Evolutionary conservation across 1,284 basidiomycete species (phyloP), one percentile per base, ranked within the genome.

Genomic region (Cryptococcus sp.): DNA sequence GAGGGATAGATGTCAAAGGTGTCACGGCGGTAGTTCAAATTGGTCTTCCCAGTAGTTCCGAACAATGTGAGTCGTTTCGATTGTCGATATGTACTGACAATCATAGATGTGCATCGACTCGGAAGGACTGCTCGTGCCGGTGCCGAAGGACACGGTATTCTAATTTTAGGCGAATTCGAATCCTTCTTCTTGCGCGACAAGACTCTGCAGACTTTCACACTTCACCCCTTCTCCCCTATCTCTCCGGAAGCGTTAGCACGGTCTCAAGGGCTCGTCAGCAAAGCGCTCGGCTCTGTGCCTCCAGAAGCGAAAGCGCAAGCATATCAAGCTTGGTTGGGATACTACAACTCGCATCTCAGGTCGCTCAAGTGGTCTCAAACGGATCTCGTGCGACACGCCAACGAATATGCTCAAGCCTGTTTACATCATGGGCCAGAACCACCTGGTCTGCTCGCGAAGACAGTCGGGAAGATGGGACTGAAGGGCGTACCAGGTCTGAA

Each of bases 391-490:
- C 54, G 55, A 2, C 47, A 67, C 15, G 82, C 79, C 11, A 83
- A 83, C 66, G 76, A 74, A 37, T 86, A 82, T 64, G 84, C 80
- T 15, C 65, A 70, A 44, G 66, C 77, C 23, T 75, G 76, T 1
- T 75, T 84, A 29, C 77, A 78, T n/a, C 85, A 82, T 77, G 61
- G 75, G 40, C 67, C 66, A 57, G 63, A 57, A 46, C 66, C 69
- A 0, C 83, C 86, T 5, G 76, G 76, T 10, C 62, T 87, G 43
- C 72, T 81, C 40, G 77, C 81, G n/a, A 82, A 77, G 72, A 82
- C 83, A 2, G 82, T 85, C 25, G 84, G 83, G 46, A 86, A 83
- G 80, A 86, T 88, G 81, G 81, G 82, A 3, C 70, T 88, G 67
- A 82, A 79, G 65, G 84, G 83, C 0, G 79, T 82, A 13, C 71